Base-by-base conservation (phyloP, 306 rosid species). In the Ormosia semicastrata region DNA sequence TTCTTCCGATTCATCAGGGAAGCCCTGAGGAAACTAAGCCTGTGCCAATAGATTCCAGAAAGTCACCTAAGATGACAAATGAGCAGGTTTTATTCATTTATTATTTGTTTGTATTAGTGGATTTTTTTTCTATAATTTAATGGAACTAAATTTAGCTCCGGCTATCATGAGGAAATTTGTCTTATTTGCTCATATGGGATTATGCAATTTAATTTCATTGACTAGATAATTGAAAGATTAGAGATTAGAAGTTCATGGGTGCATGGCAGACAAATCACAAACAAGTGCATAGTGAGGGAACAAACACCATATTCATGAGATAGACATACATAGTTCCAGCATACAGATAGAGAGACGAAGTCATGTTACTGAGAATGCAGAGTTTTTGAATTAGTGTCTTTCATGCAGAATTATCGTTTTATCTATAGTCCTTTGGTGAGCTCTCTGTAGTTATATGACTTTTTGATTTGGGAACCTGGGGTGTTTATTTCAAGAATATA, bases 21-120 rank as follows among this genome's bases (percentile, higher is more conserved):
- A 87, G 85, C 83, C 87, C 85, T 14, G 86, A 68, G 68, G 94
- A 88, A 81, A 78, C 29, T 41, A 90, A 90, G 82, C 90, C 90
- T 52, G 44, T 70, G 57, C 64, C 58, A 73, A 18, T 87, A 76
- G 87, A 87, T 64, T 81, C 84, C 49, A 76, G 71, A 71, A 78
- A 71, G 18, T 71, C 87, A 33, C 82, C 87, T 18, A 36, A 74
- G 80, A 73, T 52, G 66, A 71, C 70, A 41, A 76, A 75, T 76
- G 90, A 68, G 71, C 92, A 92, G 93, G 97, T 90, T 69, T 78
- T 30, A 47, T 37, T 46, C 58, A 7, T 59, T 49, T 62, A 17
- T 77, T 62, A 17, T 71, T 56, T 49, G 29, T 71, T 29, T 36
- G 50, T 65, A 57, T 32, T 1, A 13, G 18, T 70, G 72, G n/a